These are phyloP conservation scores for Botrytis paeoniae DNA, from an alignment of 2,329 filamentous ascomycete genomes.

Conservation along the genomic window DNA sequence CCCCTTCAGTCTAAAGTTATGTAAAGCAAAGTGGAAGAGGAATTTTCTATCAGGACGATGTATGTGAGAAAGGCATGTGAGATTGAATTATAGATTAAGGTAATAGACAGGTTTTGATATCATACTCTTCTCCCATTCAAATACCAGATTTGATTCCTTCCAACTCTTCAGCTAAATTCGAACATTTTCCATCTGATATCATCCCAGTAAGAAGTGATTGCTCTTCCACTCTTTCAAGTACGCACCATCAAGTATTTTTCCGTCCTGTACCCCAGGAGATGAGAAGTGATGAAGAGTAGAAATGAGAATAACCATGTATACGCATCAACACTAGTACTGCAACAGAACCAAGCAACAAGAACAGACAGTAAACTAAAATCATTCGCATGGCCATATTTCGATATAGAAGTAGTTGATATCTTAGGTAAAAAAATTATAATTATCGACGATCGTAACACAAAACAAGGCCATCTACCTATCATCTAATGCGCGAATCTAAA, in stretches of 20 bases:
- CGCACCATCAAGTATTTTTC: not conserved
- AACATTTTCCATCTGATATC: accelerated
- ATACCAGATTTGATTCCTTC: not conserved
- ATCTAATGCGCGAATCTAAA: constrained; percentile 40
- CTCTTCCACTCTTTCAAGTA: not conserved
- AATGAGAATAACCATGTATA: not conserved
- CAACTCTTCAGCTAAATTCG: not conserved
- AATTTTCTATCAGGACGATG: accelerated
- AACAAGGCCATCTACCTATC: not conserved
- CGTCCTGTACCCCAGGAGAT: not conserved
- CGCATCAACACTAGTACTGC: not conserved
- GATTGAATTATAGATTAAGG: not conserved
- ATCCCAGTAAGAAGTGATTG: not conserved
- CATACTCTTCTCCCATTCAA: not conserved
- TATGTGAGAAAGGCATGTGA: not conserved
- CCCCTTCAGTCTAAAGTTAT: not conserved
- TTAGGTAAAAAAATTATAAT: not conserved
- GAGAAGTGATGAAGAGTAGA: not conserved
- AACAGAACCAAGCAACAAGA: no score
- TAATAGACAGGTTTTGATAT: not conserved
- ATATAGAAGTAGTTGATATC: not conserved
- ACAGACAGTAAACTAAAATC: not conserved
- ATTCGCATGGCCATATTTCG: not conserved
- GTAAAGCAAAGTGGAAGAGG: not conserved
- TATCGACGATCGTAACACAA: not conserved